A percentile compares a stretch with the other conserved stretches of the same genome.
Conservation (phyloP, 331 rosid species). For the Quercus tomentella region DNA sequence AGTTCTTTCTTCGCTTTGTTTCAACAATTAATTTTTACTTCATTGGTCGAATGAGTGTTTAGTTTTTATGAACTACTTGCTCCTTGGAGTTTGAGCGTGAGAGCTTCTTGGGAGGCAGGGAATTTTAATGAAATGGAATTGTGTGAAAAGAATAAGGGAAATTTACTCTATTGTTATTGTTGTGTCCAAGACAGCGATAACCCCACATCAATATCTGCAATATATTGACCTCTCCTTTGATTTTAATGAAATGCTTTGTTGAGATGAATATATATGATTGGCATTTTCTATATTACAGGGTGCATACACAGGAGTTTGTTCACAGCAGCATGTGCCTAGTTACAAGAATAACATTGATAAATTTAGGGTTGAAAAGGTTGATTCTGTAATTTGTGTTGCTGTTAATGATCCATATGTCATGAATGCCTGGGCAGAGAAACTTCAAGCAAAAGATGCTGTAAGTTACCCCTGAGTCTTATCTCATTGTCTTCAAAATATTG, state of each 20-base stretch:
- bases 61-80: background rate
- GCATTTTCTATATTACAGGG: constrained; percentile 46
- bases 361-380: constrained; percentile 78
- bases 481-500: background rate
- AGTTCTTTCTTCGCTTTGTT: background rate
- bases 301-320: constrained; percentile 95
- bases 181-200: background rate
- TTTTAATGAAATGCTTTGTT: constrained; percentile 3
- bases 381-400: constrained; percentile 85
- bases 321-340: constrained; percentile 84
- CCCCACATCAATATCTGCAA: background rate
- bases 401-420: constrained; percentile 76
- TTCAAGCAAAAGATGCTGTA: constrained; percentile 72
- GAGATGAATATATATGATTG: background rate
- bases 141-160: background rate
- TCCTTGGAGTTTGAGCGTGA: background rate
- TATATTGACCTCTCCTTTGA: background rate
- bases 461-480: constrained; percentile 21
- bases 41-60: background rate
- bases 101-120: background rate
- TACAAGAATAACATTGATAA: constrained; percentile 72
- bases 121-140: constrained; percentile 2
- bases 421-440: constrained; percentile 86
- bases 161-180: background rate
- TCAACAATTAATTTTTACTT: background rate